Evolutionary conservation across 371 early-diverging fungal species (phyloP), one percentile per base, ranked within the genome.

Genomic region (Choanephora cucurbitarum): DNA sequence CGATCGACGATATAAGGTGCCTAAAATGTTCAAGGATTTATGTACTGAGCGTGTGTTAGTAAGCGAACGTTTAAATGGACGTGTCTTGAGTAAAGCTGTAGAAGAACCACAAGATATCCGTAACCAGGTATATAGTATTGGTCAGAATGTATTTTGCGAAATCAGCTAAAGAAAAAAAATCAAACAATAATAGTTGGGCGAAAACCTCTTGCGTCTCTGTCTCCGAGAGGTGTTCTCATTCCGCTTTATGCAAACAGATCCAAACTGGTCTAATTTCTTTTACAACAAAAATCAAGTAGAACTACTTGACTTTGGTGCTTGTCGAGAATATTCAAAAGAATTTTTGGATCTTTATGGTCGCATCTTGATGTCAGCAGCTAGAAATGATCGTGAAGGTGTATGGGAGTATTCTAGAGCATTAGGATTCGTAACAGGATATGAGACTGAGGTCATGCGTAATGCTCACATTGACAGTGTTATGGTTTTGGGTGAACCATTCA

Each of bases 241-340:
- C 70, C 80, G 86, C 53, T 94, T 91, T 72, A 97, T 98, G 98
- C 98, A 98, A 71, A 98, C 98, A 11, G 98, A 98, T 66, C 98
- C 98, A 5, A 98, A 98, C 67, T 98, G 97, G 97, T 85, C 94
- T 52, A 98, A 98, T 70, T 98, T 98, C 64, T 76, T 98, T 58
- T 98, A 93, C 66, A 85, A 94, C 62, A 69, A 65, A 14, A 72
- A 77, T 31, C 89, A 83, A 76, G 78, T 97, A 45, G 87, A 89
- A 23, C 63, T 98, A 61, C 66, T 98, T 22, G 98, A 98, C 67
- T 98, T 98, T 80, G 98, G 98, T 14, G 93, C 97, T 1, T 89
- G 92, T 22, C 84, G 96, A n/a, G 88, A 83, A 49, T 97, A 91
- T 62, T 78, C 82, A 13, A 66, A 80, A 22, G 60, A 72, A 33